Percentiles rank a stretch among this genome's conserved stretches.
These are phyloP conservation scores for Leucaena leucocephala DNA, from an alignment of 306 rosid genomes.

Conservation along the genomic window DNA sequence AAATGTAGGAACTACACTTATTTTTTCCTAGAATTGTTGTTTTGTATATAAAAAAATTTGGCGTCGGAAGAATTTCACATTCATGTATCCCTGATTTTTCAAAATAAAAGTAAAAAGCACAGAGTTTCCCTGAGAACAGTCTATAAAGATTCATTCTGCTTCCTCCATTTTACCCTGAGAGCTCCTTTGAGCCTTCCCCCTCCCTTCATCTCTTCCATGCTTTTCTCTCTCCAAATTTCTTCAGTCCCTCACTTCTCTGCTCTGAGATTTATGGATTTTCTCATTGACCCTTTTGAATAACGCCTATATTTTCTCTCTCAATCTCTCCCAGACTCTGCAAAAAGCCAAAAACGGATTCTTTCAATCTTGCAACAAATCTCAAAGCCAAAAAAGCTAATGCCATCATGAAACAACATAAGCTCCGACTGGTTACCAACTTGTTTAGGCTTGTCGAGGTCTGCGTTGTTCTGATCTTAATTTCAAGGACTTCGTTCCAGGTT, in stretches of 20 bases:
- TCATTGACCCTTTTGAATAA: slow-evolving; percentile 50
- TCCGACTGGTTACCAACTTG: slow-evolving; percentile 52
- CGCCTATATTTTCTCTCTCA: background rate
- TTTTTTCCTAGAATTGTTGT: too few species aligned
- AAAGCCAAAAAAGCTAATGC: slow-evolving; percentile 74
- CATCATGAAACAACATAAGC: slow-evolving; percentile 50
- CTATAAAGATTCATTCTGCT: background rate
- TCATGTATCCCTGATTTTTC: background rate
- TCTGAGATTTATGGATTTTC: slow-evolving; percentile 37
- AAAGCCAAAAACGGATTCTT: slow-evolving; percentile 54
- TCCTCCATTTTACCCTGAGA: background rate
- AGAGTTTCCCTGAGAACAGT: background rate
- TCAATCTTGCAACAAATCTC: slow-evolving; percentile 53
- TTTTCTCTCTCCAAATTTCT: slow-evolving; percentile 38
- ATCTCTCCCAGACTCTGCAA: background rate
- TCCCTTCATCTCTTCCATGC: slow-evolving; percentile 51
- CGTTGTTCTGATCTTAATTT: slow-evolving; percentile 56
- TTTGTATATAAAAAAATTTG: background rate
- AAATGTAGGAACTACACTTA: too few species aligned
- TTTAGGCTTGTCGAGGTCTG: slow-evolving; percentile 63
- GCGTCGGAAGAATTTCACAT: background rate
- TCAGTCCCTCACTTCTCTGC: slow-evolving; percentile 40
- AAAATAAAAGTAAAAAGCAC: too few species aligned
- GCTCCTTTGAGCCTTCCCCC: slow-evolving; percentile 19
- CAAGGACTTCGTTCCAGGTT: slow-evolving; percentile 57